Percentiles rank a stretch among this genome's conserved stretches.
Conservation (phyloP, 257 asterid genomes). For the Gynochthodes officinalis region DNA sequence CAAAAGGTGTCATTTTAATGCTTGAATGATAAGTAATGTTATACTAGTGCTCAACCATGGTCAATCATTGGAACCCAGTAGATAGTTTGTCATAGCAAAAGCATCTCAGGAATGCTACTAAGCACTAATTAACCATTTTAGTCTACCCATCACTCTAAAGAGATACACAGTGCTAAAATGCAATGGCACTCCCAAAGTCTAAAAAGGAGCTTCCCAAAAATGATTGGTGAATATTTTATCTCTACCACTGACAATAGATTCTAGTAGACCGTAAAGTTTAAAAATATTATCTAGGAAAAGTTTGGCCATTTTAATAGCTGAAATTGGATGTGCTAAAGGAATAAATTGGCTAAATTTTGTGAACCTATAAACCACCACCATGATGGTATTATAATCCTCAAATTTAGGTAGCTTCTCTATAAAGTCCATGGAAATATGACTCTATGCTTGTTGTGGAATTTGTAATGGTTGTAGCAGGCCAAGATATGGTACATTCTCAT, state of each 20-base stretch:
- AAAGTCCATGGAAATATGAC: background rate
- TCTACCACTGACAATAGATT: background rate
- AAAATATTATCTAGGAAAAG: background rate
- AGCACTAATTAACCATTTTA: background rate
- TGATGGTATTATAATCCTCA: background rate
- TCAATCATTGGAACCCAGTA: background rate
- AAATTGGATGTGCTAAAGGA: background rate
- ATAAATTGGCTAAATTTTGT: background rate
- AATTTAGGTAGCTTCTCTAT: background rate
- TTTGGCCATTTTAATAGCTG: background rate
- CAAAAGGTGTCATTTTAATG: background rate
- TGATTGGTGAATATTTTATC: background rate
- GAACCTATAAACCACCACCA: background rate
- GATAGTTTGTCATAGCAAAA: background rate
- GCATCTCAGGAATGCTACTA: background rate
- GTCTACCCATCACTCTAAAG: background rate
- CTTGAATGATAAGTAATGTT: no score
- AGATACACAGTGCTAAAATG: background rate
- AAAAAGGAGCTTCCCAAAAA: background rate
- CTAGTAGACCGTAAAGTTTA: background rate
- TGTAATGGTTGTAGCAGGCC: background rate
- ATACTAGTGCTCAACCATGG: background rate
- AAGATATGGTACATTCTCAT: background rate
- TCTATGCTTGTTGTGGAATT: background rate
- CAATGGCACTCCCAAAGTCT: background rate